Base-by-base conservation (phyloP, 306 rosid genomes). In the Benincasa hispida region DNA sequence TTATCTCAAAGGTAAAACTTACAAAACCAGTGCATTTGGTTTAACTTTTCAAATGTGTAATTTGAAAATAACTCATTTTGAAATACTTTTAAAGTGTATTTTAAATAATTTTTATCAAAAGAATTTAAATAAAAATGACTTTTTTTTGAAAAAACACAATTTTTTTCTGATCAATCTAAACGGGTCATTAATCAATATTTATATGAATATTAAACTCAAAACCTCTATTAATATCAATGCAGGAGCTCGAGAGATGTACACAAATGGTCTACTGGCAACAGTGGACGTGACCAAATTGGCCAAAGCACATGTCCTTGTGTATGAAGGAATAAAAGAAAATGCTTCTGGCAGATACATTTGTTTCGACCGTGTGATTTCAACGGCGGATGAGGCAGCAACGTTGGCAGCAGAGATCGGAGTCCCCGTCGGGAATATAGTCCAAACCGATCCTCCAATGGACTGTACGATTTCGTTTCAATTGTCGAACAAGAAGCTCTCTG, bases 221-320 rank as follows among this genome's bases (percentile, higher is more conserved):
- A 3, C 9, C 7, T 48, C 62, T 54, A 39, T n/a, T 41, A 18
- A 13, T 3, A 41, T 62, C 69, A 84, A 48, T 62, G 62, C 83
- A 93, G 99, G 96, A 57, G 93, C 95, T 0, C 89, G 84, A 77
- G 88, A 90, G 70, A 90, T 94, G 96, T 94, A 89, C 56, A 63
- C 76, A 50, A 66, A 75, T 5, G 93, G 96, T 8, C 39, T 90
- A 41, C 85, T 94, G 47, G 99, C 99, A 61, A 86, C 89, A 0
- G 87, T 88, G n/a, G 92, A 90, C 19, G 84, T 90, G 21, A 74
- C 70, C 39, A 92, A 76, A 81, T 67, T 90, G 76, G 99, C 87
- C 7, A 88, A 83, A 79, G 99, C 93, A 17, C 96, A 94, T 61
- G 86, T 80, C 1, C 47, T 85, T 18, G 95, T 94, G 3, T 90